Evolutionary conservation across 2,329 filamentous ascomycete genomes (phyloP), one percentile per base, ranked within the genome.

Genomic region (Aspergillus fumigatus): DNA sequence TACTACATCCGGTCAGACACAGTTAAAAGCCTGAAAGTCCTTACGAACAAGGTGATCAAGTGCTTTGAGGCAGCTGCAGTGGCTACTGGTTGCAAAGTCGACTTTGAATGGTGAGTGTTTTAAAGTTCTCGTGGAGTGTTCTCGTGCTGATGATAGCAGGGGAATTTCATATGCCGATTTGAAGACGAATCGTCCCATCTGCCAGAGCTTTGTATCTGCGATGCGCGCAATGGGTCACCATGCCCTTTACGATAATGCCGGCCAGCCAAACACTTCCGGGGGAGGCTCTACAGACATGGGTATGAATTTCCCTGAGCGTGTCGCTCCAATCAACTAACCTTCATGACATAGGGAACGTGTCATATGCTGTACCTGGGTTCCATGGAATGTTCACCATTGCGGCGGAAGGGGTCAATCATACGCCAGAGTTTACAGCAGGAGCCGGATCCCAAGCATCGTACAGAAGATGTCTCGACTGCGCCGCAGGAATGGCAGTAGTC

Each of bases 391-490:
- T 85, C 56, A 72, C 70, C 17, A 76, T 81, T 2, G 77, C 78
- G 0, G 71, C 73, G 2, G 72, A 74, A 2, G 76, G 75, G 1
- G 77, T 80, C 0, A 82, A 82, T 19, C 83, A 83, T 57, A 86
- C 77, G 7, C 77, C 79, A 0, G 76, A 79, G 0, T 86, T 83
- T 61, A 79, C 80, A 8, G 68, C 72, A 3, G 79, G 81, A 0
- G 77, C 81, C 0, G 80, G 81, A 3, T 83, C 78, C 0, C 72
- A 70, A 25, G 73, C 74, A 17, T 78, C 79, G 0, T 82, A 82
- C 54, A 67, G 76, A 27, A 73, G 77, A 48, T 74, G 79, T 0
- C 56, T 69, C 4, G 57, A 56, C 3, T 70, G 67, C 53, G 68
- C 66, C 2, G 67, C 66, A 9, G 68, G 68, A 1, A 70, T 70